A percentile compares a stretch with the other conserved stretches of the same genome.
phyloP scores from a whole-genome alignment of 192 early-diverging fungal genomes.

The Coemansia sp. region DNA sequence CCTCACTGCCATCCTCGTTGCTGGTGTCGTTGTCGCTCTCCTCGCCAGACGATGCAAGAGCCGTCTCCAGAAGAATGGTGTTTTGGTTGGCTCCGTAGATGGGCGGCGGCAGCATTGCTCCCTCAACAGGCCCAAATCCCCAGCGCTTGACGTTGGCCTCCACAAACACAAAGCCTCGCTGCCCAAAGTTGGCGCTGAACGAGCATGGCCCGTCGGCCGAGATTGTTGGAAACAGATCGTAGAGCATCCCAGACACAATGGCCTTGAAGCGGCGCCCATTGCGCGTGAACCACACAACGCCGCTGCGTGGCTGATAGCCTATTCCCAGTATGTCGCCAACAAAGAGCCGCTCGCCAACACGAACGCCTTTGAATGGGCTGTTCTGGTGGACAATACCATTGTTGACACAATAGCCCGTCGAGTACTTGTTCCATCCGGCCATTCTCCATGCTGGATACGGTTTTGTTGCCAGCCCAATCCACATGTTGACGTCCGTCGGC shows the following conservation, averaged over 20 bases:
- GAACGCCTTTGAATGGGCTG: conserved; percentile 63
- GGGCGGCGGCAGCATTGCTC: conserved; percentile 70
- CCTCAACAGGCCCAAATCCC: conserved; percentile 73
- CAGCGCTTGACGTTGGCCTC: conserved; percentile 85
- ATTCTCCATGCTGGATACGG: conserved; percentile 73
- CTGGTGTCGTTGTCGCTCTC: conserved; percentile 22
- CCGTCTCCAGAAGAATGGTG: conserved; percentile 62
- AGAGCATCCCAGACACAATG: conserved; percentile 67
- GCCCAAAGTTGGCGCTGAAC: conserved; percentile 72
- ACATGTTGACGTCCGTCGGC: conserved; percentile 63
- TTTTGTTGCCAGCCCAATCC: conserved; percentile 73
- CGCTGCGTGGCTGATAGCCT: conserved; percentile 74
- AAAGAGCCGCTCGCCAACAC: conserved; percentile 65
- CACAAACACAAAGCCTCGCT: conserved; percentile 79
- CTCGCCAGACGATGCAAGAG: conserved; percentile 15
- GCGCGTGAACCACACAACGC: conserved; percentile 73
- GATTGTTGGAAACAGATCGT: conserved; percentile 65
- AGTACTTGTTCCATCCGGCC: conserved; percentile 76
- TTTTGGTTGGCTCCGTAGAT: conserved; percentile 73
- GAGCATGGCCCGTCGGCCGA: conserved; percentile 56
- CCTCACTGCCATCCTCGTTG: not conserved
- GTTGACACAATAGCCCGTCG: conserved; percentile 69
- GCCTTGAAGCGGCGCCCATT: conserved; percentile 72
- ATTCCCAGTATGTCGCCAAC: conserved; percentile 77
- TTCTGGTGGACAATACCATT: conserved; percentile 68